A percentile compares a stretch with the other conserved stretches of the same genome.
phyloP scores from a whole-genome alignment of 1,139 yeast species.

The Yamadazyma taylorii region DNA sequence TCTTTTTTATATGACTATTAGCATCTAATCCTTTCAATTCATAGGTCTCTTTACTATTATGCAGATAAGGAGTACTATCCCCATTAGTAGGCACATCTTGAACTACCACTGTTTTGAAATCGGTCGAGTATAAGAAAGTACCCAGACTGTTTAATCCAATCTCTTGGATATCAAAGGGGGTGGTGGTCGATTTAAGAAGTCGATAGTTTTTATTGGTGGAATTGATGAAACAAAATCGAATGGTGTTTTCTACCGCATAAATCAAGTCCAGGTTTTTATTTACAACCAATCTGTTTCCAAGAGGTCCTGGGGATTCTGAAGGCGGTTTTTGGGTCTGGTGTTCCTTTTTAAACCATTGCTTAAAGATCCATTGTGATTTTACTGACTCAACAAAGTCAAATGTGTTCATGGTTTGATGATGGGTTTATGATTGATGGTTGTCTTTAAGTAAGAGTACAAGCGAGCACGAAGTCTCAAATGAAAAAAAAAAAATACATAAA shows the following conservation, averaged over 20 bases:
- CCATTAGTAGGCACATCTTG: constrained; percentile 25
- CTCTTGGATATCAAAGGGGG: constrained; percentile 21
- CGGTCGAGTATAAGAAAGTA: constrained; percentile 34
- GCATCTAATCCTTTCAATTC: constrained; percentile 19
- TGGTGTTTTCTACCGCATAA: constrained; percentile 28
- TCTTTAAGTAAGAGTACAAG: background rate
- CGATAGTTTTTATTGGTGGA: constrained; percentile 24
- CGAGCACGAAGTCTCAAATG: no score
- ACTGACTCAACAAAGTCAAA: constrained; percentile 13
- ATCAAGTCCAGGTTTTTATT: constrained; percentile 30
- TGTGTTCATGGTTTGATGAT: constrained; percentile 3
- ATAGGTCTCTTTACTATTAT: constrained; percentile 17
- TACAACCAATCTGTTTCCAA: constrained; percentile 19
- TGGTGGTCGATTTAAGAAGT: constrained; percentile 10
- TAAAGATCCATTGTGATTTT: constrained; percentile 20
- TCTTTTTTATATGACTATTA: constrained; percentile 20
- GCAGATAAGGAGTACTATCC: constrained; percentile 8
- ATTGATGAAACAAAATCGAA: constrained; percentile 30
- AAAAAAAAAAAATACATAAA: no score
- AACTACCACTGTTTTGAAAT: constrained; percentile 25
- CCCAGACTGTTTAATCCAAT: constrained; percentile 32
- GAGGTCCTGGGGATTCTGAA: background rate
- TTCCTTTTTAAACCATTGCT: constrained; percentile 12
- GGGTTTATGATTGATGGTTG: background rate
- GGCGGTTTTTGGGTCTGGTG: background rate